Base-by-base conservation (phyloP, 1,139 yeast species). In the Schizosaccharomyces versatilis region DNA sequence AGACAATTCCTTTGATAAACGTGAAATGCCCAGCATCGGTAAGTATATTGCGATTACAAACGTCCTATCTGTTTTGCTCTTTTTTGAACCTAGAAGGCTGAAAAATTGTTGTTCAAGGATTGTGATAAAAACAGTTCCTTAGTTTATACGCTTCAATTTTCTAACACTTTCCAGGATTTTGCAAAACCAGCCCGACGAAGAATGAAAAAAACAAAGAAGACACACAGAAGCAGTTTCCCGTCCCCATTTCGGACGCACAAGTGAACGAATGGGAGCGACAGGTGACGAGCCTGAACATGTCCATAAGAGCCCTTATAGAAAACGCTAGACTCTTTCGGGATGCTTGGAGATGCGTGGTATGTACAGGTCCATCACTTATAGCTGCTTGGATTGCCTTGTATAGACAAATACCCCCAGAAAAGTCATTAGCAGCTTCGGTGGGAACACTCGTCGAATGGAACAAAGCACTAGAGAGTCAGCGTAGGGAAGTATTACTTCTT, bases 371-470 rank as follows among this genome's bases (percentile, higher is more conserved):
- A 19, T 44, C 49, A 7, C 14, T 44, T 10, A 44, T 36, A 2
- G 49, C 49, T n/a, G 19, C 49, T 19, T 44, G 49, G 49, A 44
- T 44, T 44, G 19, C 49, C 12, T 7, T 44, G 38, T 44, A 44
- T 32, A 44, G 49, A 24, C 49, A 44, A 12, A 9, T 44, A 17
- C 49, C 49, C 10, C 19, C n/a, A 10, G 49, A 44, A 44, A 44
- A 32, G 15, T n/a, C 19, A 17, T 36, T 36, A 9, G 49, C 49
- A 9, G 38, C 49, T 44, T 44, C 49, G 19, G 36, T 44, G 2
- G 49, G 49, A 9, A 44, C 49, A 14, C n/a, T 44, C 7, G 49
- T 44, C 8, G 49, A 44, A 9, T 44, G 49, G 49, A 44, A 44
- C n/a, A 44, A 44, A 7, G 49, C 49, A 8, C n/a, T 44, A n/a